Conservation (phyloP, 805 yeast genomes). For the Starmerella cellae region DNA sequence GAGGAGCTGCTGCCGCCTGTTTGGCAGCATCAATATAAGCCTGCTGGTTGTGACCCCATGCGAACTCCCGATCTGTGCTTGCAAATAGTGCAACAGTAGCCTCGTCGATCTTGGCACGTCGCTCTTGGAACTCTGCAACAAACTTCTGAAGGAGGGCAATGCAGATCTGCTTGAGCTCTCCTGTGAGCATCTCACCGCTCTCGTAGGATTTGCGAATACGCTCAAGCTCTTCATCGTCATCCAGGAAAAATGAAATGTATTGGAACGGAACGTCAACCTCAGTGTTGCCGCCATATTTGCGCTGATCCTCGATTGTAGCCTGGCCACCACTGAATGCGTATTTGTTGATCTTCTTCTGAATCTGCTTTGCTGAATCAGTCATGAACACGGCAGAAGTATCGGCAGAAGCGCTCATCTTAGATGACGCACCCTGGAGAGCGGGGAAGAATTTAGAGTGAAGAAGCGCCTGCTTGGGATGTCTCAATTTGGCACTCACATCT, state of each 20-base stretch:
- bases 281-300: conserved; percentile 81
- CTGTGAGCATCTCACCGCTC: conserved; percentile 72
- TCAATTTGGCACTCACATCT: conserved; percentile 90
- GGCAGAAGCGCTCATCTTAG: conserved; percentile 94
- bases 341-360: conserved; percentile 87
- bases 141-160: conserved; percentile 67
- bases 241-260: conserved; percentile 75
- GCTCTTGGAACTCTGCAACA: conserved; percentile 69
- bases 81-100: conserved; percentile 52
- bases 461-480: conserved; percentile 79
- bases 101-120: conserved; percentile 54
- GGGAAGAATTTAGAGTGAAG: conserved; percentile 95
- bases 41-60: conserved; percentile 60
- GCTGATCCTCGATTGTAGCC: conserved; percentile 77
- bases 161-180: conserved; percentile 85
- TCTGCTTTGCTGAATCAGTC: conserved; percentile 87
- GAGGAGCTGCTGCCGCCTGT: conserved; percentile 1
- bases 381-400: conserved; percentile 85
- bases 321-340: conserved; percentile 94
- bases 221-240: conserved; percentile 70
- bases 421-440: conserved; percentile 88
- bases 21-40: conserved; percentile 8
- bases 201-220: conserved; percentile 51
- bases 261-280: conserved; percentile 93
- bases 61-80: conserved; percentile 54